Percentiles rank a stretch among this genome's conserved stretches.
Evolutionary conservation across 2,329 filamentous ascomycete genomes (phyloP).

Genomic region (Trichoderma atroviride): DNA sequence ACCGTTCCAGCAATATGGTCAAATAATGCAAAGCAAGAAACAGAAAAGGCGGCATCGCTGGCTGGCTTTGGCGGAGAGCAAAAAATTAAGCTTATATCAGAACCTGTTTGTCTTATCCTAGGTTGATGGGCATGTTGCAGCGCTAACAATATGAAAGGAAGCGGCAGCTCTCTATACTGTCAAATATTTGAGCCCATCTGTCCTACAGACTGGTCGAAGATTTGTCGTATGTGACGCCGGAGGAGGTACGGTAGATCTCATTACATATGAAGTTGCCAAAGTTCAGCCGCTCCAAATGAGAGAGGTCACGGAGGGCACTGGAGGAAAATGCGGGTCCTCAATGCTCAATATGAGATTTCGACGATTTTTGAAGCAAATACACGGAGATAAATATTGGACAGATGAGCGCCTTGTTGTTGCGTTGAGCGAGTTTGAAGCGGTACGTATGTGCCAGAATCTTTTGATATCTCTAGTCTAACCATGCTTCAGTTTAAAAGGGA

Average conservation of each 20-base stretch:
- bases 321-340: conserved; percentile 53
- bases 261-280: conserved; percentile 53
- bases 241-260: conserved; percentile 57
- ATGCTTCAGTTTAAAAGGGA: conserved; percentile 42
- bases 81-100: conserved; percentile 51
- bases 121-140: not conserved
- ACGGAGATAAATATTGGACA: conserved; percentile 48
- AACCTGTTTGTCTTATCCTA: conserved; percentile 43
- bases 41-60: conserved; percentile 45
- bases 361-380: conserved; percentile 47
- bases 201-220: conserved; percentile 48
- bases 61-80: conserved; percentile 46
- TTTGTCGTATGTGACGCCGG: conserved; percentile 59
- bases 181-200: conserved; percentile 46
- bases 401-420: conserved; percentile 47
- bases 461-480: conserved; percentile 27
- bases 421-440: conserved; percentile 48
- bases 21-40: conserved; percentile 56
- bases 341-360: conserved; percentile 53
- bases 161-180: conserved; percentile 55
- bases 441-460: conserved; percentile 46
- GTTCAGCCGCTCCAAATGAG: conserved; percentile 49
- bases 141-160: conserved; percentile 40
- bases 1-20: conserved; percentile 64
- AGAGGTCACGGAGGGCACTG: conserved; percentile 53